Base-by-base conservation (phyloP, 2,329 filamentous ascomycete genomes). In the Stachybotrys chlorohalonatus region DNA sequence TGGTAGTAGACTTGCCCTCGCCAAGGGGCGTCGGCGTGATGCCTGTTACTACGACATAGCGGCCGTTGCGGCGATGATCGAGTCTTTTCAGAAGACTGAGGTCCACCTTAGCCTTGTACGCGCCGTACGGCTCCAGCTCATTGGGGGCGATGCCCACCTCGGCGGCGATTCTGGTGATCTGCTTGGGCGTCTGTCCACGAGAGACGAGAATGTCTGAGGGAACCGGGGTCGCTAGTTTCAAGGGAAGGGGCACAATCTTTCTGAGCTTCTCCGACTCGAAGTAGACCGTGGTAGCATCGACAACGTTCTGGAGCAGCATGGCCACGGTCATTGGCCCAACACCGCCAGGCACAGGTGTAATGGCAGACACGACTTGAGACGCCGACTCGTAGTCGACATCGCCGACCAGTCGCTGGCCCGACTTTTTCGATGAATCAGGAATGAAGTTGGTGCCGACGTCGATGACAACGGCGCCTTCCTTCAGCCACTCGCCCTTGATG, bases 301-400 rank as follows among this genome's bases (percentile, higher is more conserved):
- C 87, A 8, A 97, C 92, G 67, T 99, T 99, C 72, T 95, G 89
- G 64, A 99, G 77, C 51, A 99, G 79, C 94, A 99, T 99, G 57
- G 94, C 94, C 59, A 99, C 92, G 3, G 94, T 99, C 94, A 99
- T 99, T 52, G 94, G 94, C 0, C 94, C 94, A 56, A 99, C 94
- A 70, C 94, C 94, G 55, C 94, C 94, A 1, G 94, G 94, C 2
- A 99, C 94, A 1, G 94, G 94, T 2, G 94, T 99, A 66, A 99
- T 96, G 65, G 89, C 83, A 2, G 92, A 96, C 17, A 92, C 94
- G 47, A 96, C 88, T 68, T 95, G 79, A 15, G 80, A 81, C 15
- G 93, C 93, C 48, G 88, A 84, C 52, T 91, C 90, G 64, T 85
- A 97, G 65, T 99, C 91, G 47, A 99, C 94, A 69, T 99, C 94